A percentile compares a stretch with the other conserved stretches of the same genome.
phyloP scores from a whole-genome alignment of 305 asterid species.

The Ilex paraguariensis region DNA sequence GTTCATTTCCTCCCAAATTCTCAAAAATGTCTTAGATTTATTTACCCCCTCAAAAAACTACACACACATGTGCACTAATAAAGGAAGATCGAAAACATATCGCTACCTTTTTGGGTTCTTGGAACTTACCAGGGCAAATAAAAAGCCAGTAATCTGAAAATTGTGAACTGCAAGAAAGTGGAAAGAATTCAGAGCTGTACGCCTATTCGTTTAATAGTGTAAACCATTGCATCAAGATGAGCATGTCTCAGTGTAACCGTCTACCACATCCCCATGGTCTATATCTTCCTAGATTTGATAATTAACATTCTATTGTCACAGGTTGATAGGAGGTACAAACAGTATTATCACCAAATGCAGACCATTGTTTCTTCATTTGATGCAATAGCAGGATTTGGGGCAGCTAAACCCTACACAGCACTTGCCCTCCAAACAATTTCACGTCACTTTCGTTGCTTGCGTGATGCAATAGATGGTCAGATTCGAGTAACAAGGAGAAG shows the following conservation, averaged over 20 bases:
- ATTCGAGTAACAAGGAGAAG: conserved; percentile 46
- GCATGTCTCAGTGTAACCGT: no score
- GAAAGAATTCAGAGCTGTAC: no score
- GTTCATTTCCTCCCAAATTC: no score
- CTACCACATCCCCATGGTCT: not conserved
- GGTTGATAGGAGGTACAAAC: conserved; percentile 82
- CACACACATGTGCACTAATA: no score
- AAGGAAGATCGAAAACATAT: no score
- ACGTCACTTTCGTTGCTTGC: conserved; percentile 78
- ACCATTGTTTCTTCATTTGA: conserved; percentile 78
- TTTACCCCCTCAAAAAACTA: no score
- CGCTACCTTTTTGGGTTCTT: no score
- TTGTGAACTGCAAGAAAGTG: no score
- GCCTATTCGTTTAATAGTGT: no score
- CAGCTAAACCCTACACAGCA: conserved; percentile 80
- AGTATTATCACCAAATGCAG: conserved; percentile 87
- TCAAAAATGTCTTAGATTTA: no score
- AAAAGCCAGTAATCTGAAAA: no score
- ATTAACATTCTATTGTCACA: conserved; percentile 19
- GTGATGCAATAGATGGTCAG: conserved; percentile 72
- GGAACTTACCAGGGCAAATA: no score
- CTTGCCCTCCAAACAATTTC: conserved; percentile 90
- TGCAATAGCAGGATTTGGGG: conserved; percentile 62
- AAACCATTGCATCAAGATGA: not conserved
- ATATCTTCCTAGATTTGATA: not conserved